Base-by-base conservation (phyloP, 257 asterid species). In the Euphrasia confusa region DNA sequence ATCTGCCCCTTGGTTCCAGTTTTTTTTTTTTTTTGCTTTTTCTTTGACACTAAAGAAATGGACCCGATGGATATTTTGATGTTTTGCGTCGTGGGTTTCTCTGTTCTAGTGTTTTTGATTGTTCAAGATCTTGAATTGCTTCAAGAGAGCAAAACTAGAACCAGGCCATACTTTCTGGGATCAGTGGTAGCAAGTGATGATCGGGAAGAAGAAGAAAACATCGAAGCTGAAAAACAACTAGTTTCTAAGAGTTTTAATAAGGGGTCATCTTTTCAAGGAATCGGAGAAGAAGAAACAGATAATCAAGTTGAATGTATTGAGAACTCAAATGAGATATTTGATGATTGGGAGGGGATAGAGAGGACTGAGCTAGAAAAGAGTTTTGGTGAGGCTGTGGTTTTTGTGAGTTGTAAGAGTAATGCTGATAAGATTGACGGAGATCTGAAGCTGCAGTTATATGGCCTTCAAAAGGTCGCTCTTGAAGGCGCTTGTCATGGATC, bases 321-420 rank as follows among this genome's bases (percentile, higher is more conserved):
- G 40, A 30, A 33, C 4, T 10, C 21, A 55, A 8, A 28, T 10
- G 21, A 21, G 4, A 53, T 24, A 21, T 15, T 55, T 55, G 85
- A 75, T 71, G 93, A 89, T 67, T 89, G 94, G 94, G 96, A 86
- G 68, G 95, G 86, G 21, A 59, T 86, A 33, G 97, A 86, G 75
- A 82, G 84, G 74, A 86, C 79, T 24, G 95, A 80, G 32, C 65
- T 89, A 56, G 95, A 89, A 67, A 77, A 72, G 72, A 52, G 3
- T 5, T 89, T 89, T 62, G 94, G 85, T 52, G 71, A 82, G 27
- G 94, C 91, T 1, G 81, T 86, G 40, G 82, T 73, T 61, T 89
- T 71, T 70, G 77, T 78, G 21, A 80, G 71, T 63, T 72, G 71
- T 11, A 72, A 79, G 35, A 66, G 53, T 49, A 78, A 73, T 74